These are phyloP conservation scores for Ligustrum vulgare DNA, from an alignment of 257 asterid genomes.

Conservation along the genomic window DNA sequence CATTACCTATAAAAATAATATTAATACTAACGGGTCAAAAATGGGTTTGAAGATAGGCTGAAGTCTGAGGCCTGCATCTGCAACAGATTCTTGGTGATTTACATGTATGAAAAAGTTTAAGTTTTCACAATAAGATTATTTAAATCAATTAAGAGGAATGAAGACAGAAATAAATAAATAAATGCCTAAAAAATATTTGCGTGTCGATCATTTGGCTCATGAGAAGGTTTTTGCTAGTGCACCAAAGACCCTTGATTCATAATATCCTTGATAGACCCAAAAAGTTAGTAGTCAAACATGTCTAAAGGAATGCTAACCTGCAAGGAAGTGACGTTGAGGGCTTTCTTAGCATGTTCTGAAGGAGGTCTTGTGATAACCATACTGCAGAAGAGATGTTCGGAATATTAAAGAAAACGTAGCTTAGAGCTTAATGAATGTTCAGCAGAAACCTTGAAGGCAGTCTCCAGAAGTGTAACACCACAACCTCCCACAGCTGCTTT, in stretches of 20 bases:
- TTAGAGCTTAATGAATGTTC: slow-evolving; percentile 93
- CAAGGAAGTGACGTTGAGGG: slow-evolving; percentile 75
- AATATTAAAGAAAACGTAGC: slow-evolving; percentile 53
- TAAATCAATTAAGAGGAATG: slow-evolving; percentile 16
- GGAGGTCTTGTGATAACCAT: slow-evolving; percentile 94
- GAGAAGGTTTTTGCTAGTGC: slow-evolving; percentile 84
- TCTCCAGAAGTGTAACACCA: not conserved
- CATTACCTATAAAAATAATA: slow-evolving; percentile 21
- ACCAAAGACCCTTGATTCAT: slow-evolving; percentile 76
- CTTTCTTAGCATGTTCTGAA: slow-evolving; percentile 88
- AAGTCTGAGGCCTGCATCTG: slow-evolving; percentile 91
- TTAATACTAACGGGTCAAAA: slow-evolving; percentile 74
- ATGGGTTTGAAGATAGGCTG: slow-evolving; percentile 97
- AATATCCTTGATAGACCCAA: slow-evolving; percentile 50
- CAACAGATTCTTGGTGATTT: slow-evolving; percentile 96
- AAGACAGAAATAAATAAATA: slow-evolving; percentile 17
- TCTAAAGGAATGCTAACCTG: slow-evolving; percentile 56
- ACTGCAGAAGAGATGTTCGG: slow-evolving; percentile 46
- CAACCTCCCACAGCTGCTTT: not conserved
- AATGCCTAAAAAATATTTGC: slow-evolving; percentile 90
- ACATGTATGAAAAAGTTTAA: slow-evolving; percentile 65
- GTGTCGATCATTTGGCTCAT: slow-evolving; percentile 89
- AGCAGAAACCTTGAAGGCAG: slow-evolving; percentile 90
- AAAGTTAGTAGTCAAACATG: slow-evolving; percentile 21
- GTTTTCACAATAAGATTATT: slow-evolving; percentile 24